Conservation (phyloP, 345 rosid genomes). For the Anacardium occidentale region DNA sequence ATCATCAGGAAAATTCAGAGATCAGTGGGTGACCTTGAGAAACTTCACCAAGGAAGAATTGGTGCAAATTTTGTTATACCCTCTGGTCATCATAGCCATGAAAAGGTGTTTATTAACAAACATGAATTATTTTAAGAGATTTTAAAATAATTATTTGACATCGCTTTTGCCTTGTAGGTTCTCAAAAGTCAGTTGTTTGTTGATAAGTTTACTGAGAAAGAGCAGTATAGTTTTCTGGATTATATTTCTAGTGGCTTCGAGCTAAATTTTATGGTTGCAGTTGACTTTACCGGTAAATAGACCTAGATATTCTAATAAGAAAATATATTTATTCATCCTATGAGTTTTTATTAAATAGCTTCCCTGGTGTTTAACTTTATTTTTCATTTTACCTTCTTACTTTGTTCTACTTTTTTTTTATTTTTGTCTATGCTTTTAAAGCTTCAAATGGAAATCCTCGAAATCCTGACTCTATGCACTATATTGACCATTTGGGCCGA, state of each 20-base stretch:
- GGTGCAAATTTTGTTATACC: slow-evolving; percentile 51
- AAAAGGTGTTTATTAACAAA: slow-evolving; percentile 50
- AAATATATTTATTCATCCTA: not conserved
- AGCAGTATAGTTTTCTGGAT: slow-evolving; percentile 73
- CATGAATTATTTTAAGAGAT: not conserved
- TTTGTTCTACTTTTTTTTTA: not conserved
- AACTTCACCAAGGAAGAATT: slow-evolving; percentile 45
- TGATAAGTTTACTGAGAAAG: slow-evolving; percentile 60
- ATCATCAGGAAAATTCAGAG: slow-evolving; percentile 58
- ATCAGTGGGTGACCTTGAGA: slow-evolving; percentile 65
- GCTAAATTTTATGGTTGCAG: slow-evolving; percentile 88
- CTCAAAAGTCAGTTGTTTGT: slow-evolving; percentile 75
- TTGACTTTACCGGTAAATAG: slow-evolving; percentile 80
- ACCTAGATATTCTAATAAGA: not conserved
- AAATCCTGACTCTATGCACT: slow-evolving; percentile 68
- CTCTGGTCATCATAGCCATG: slow-evolving; percentile 36
- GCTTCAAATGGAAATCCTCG: slow-evolving; percentile 90
- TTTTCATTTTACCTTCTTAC: not conserved
- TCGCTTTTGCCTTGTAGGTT: slow-evolving; percentile 36
- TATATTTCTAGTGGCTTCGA: slow-evolving; percentile 83
- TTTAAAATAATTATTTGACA: slow-evolving; percentile 5
- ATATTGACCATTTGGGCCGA: slow-evolving; percentile 73
- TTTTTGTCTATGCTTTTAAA: slow-evolving; percentile 17
- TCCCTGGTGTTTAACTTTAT: not conserved
- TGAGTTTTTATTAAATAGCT: not conserved